These are phyloP conservation scores for Carallia brachiata DNA, from an alignment of 345 rosid species.

Conservation along the genomic window DNA sequence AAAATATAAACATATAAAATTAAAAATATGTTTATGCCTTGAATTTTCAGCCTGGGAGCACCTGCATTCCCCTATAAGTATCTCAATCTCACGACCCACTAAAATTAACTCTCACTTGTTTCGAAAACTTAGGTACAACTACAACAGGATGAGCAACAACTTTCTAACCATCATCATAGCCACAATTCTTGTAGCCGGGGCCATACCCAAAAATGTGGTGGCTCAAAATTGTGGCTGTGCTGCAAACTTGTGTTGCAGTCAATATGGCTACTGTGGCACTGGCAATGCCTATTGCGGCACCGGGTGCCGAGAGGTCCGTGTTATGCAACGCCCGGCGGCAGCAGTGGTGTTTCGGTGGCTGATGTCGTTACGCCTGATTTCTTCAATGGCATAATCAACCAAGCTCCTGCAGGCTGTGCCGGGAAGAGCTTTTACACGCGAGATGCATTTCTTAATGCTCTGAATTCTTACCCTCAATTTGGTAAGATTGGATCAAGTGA, in stretches of 20 bases:
- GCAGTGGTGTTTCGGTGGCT: constrained; percentile 28
- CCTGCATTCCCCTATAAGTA: too few relatives aligned
- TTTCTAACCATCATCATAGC: neutral
- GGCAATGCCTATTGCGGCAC: constrained; percentile 33
- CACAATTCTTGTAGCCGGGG: neutral
- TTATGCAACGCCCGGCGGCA: neutral
- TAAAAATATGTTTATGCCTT: too few relatives aligned
- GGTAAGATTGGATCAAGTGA: constrained; percentile 49
- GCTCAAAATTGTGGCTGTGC: constrained; percentile 60
- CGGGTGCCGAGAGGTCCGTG: constrained; percentile 52
- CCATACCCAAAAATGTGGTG: neutral
- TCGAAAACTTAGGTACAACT: too few relatives aligned
- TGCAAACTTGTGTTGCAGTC: constrained; percentile 43
- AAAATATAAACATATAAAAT: too few relatives aligned
- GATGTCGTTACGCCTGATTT: constrained; percentile 38
- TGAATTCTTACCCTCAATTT: constrained; percentile 42
- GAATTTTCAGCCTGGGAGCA: too few relatives aligned
- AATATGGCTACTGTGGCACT: constrained; percentile 45
- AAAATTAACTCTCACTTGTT: too few relatives aligned
- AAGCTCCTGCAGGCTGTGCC: constrained; percentile 43
- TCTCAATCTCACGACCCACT: too few relatives aligned
- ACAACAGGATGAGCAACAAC: too few relatives aligned
- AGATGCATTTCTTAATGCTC: constrained; percentile 52
- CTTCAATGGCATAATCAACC: constrained; percentile 42
- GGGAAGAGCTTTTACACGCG: constrained; percentile 65